phyloP scores from a whole-genome alignment of 192 early-diverging fungal species.

The Entomortierella chlamydospora region DNA sequence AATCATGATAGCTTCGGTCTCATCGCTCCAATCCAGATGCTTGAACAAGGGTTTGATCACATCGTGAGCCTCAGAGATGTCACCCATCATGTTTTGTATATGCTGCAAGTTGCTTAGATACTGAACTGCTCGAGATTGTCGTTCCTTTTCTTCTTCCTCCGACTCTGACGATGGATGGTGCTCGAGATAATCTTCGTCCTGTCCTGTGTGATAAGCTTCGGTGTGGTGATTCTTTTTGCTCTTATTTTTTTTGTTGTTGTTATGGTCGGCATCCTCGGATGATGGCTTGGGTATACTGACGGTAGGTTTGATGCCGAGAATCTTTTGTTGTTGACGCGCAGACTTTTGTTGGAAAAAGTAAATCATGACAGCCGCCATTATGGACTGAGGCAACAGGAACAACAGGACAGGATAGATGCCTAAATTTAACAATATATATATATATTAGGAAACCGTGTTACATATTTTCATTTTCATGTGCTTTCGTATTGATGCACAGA shows the following conservation, averaged over 20 bases:
- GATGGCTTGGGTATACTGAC: slow-evolving; percentile 1
- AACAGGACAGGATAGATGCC: slow-evolving; percentile 70
- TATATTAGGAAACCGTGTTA: too few species aligned
- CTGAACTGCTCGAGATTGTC: slow-evolving; percentile 60
- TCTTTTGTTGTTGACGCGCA: slow-evolving; percentile 39
- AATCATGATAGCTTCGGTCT: slow-evolving; percentile 56
- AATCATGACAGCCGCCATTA: slow-evolving; percentile 65
- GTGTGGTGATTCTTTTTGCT: too few species aligned
- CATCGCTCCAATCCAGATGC: slow-evolving; percentile 67
- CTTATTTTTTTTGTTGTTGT: slow-evolving; percentile 33
- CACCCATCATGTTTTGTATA: slow-evolving; percentile 84
- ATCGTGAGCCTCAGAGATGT: slow-evolving; percentile 64
- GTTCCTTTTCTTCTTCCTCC: slow-evolving; percentile 29
- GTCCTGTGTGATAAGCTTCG: slow-evolving; percentile 34
- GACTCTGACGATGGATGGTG: slow-evolving; percentile 15
- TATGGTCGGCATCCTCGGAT: slow-evolving; percentile 26
- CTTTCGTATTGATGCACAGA: too few species aligned
- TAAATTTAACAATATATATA: slow-evolving; percentile 23
- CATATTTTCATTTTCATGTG: too few species aligned
- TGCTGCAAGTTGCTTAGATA: slow-evolving; percentile 78
- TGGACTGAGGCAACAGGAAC: slow-evolving; percentile 62
- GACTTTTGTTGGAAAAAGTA: slow-evolving; percentile 63
- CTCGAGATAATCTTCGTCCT: slow-evolving; percentile 50
- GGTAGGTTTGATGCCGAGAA: slow-evolving; percentile 22
- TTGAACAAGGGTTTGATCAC: slow-evolving; percentile 47